Conservation (phyloP, 106 monocot genomes). For the Allium sativum region DNA sequence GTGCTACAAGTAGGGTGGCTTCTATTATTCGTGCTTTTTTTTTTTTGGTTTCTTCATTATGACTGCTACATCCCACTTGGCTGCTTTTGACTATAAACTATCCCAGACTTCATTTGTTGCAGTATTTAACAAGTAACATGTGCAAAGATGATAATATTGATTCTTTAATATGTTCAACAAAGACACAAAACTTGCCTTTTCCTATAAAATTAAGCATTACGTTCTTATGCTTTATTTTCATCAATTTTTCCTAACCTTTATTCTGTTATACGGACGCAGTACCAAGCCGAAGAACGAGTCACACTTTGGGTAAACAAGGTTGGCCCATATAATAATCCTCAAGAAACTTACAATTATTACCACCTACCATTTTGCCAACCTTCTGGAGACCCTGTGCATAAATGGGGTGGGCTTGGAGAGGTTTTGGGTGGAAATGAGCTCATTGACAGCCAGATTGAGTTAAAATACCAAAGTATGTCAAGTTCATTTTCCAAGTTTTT, state of each 20-base stretch:
- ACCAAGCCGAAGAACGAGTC: slow-evolving; percentile 43
- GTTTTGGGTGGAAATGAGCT: slow-evolving; percentile 99
- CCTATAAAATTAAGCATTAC: background rate
- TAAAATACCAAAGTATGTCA: slow-evolving; percentile 68
- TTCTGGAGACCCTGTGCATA: slow-evolving; percentile 73
- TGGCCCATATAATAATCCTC: slow-evolving; percentile 98
- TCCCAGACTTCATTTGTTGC: background rate
- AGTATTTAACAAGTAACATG: background rate
- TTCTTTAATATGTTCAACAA: background rate
- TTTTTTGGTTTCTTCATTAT: no score
- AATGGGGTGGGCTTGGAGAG: slow-evolving; percentile 97
- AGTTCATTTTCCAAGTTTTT: no score
- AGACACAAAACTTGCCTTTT: background rate
- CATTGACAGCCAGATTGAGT: slow-evolving; percentile 86
- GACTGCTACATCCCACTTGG: no score
- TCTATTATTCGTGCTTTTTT: no score
- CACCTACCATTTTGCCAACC: slow-evolving; percentile 92
- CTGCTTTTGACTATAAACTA: background rate
- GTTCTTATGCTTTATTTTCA: background rate
- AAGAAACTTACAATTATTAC: slow-evolving; percentile 93
- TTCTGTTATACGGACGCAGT: slow-evolving; percentile 31
- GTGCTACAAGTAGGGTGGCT: no score
- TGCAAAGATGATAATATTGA: background rate
- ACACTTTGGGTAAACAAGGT: slow-evolving; percentile 79
- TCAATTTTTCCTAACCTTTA: background rate